These are phyloP conservation scores for Prototheca cutis DNA, from an alignment of 163 green algal genomes.

Conservation along the genomic window DNA sequence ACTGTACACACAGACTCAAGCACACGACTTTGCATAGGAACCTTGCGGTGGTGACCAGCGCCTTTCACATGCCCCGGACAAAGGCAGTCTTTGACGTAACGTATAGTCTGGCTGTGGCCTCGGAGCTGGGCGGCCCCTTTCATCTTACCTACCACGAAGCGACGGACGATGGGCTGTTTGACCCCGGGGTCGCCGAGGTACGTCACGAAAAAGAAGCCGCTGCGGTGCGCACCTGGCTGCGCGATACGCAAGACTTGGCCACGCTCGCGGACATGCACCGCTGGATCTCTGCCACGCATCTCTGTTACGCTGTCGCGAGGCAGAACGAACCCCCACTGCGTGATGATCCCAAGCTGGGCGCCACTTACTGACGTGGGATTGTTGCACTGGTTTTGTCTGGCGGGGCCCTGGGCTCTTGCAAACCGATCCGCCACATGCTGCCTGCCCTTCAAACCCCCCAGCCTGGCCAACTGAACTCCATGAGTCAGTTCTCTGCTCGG, in stretches of 20 bases:
- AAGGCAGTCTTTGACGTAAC: conserved; percentile 47
- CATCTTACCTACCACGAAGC: conserved; percentile 7
- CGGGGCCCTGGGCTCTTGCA: too few species aligned
- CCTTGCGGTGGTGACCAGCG: conserved; percentile 54
- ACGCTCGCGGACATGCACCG: conserved; percentile 36
- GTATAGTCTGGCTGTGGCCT: conserved; percentile 33
- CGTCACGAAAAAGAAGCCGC: conserved; percentile 41
- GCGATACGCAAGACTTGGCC: conserved; percentile 17
- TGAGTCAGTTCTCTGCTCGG: not conserved
- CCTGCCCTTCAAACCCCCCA: not conserved
- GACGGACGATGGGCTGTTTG: conserved; percentile 52
- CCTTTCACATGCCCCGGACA: conserved; percentile 74
- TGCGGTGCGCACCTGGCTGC: conserved; percentile 15
- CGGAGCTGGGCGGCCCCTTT: conserved; percentile 1
- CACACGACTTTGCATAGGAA: too few species aligned
- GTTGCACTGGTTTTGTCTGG: too few species aligned
- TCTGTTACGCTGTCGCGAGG: conserved; percentile 59
- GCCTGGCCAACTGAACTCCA: not conserved
- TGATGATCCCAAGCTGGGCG: conserved; percentile 40
- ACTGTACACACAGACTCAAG: too few species aligned
- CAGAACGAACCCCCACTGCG: conserved; percentile 48
- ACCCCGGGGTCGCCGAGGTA: conserved; percentile 32
- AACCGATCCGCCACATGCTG: too few species aligned
- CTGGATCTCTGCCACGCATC: conserved; percentile 56
- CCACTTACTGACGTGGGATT: conserved; percentile 60